These are phyloP conservation scores for Pulveroboletus sp. DNA, from an alignment of 768 basidiomycete species.

Conservation along the genomic window DNA sequence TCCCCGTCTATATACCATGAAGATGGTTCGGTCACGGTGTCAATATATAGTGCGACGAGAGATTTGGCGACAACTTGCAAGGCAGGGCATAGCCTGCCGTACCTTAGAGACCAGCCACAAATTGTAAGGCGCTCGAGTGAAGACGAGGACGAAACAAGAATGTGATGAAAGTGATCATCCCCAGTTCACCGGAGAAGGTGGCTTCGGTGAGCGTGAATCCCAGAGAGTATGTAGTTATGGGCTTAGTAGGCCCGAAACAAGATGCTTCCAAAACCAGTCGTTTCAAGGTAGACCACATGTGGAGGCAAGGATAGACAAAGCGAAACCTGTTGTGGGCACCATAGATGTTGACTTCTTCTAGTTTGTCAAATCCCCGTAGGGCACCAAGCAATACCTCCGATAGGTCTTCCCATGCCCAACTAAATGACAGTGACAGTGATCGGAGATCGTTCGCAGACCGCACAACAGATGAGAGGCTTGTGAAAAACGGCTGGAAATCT, in stretches of 20 bases:
- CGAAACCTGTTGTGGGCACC: no score
- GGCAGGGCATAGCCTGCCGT: not conserved
- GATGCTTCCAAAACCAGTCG: not conserved
- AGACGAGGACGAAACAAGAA: not conserved
- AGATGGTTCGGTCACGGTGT: not conserved
- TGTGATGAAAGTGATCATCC: not conserved
- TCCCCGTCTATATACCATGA: not conserved
- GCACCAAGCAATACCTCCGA: not conserved
- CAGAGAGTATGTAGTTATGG: not conserved
- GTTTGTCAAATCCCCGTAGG: not conserved
- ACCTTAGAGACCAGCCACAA: not conserved
- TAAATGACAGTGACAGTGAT: not conserved
- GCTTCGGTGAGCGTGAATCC: not conserved
- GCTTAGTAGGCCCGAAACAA: not conserved
- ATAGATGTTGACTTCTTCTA: not conserved
- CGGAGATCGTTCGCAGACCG: not conserved
- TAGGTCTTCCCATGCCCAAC: no score
- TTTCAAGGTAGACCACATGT: not conserved
- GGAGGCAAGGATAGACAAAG: not conserved
- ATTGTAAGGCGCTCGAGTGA: not conserved
- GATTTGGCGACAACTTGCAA: no score
- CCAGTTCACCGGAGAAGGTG: not conserved
- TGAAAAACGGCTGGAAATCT: not conserved
- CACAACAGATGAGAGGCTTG: not conserved
- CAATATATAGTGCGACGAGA: no score